Percentiles rank a stretch among this genome's conserved stretches.
Evolutionary conservation across 2,329 filamentous ascomycete species (phyloP).

Genomic region (Pestalotiopsis sp.): DNA sequence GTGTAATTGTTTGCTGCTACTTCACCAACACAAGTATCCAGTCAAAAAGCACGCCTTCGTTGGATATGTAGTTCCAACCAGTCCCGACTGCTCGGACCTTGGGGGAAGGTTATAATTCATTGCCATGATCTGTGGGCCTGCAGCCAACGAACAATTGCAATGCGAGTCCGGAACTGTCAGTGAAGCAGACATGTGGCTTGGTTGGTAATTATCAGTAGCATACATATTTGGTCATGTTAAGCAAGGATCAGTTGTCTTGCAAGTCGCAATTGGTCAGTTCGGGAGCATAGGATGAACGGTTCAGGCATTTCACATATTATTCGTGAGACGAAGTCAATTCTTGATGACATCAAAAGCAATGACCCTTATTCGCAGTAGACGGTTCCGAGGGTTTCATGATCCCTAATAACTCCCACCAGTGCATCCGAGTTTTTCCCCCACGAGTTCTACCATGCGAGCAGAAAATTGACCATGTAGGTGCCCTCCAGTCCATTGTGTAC

Average conservation of each 20-base stretch:
- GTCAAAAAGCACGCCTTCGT: too few species aligned
- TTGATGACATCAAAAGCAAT: slow-evolving; percentile 30
- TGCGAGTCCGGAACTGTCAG: neutral
- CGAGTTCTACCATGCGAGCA: slow-evolving; percentile 51
- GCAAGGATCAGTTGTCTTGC: neutral
- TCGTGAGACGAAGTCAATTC: slow-evolving; percentile 15
- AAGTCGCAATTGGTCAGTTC: neutral
- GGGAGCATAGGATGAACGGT: neutral
- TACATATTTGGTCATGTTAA: neutral
- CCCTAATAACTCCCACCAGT: slow-evolving; percentile 40
- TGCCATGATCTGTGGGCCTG: neutral
- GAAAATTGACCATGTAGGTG: slow-evolving; percentile 48
- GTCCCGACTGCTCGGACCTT: too few species aligned
- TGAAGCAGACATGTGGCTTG: neutral
- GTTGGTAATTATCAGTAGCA: neutral
- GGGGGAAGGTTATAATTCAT: neutral
- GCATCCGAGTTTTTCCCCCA: slow-evolving; percentile 47
- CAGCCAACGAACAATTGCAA: neutral
- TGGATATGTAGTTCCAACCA: too few species aligned
- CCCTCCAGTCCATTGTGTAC: slow-evolving; percentile 41
- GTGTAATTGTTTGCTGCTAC: too few species aligned
- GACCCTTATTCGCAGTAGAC: slow-evolving; percentile 37
- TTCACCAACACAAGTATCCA: too few species aligned
- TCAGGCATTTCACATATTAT: slow-evolving; percentile 5
- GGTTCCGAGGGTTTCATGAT: slow-evolving; percentile 35